Evolutionary conservation across 768 basidiomycete species (phyloP).

Genomic region (Xerocomellus intermedius): DNA sequence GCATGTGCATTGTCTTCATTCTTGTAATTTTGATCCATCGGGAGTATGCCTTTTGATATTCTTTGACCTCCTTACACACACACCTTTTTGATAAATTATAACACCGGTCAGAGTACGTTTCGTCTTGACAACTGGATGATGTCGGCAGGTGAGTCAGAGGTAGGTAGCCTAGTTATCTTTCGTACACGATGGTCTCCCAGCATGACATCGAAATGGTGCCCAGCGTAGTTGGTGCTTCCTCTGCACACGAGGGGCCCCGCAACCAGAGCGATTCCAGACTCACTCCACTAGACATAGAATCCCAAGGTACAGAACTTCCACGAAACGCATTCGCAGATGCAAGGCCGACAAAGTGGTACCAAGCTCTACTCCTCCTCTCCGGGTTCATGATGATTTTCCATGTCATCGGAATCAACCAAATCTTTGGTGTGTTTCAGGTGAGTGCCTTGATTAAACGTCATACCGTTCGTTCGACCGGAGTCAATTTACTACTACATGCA

Average conservation of each 20-base stretch:
- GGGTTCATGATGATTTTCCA: neutral
- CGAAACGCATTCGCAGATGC: neutral
- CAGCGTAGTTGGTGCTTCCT: neutral
- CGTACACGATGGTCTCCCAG: neutral
- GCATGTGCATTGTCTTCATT: neutral
- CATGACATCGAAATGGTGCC: neutral
- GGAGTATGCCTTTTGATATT: neutral
- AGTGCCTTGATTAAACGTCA: neutral
- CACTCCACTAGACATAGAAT: neutral
- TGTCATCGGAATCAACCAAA: conserved; percentile 1
- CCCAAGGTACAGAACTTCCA: neutral
- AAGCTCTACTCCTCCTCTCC: neutral
- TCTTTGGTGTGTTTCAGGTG: neutral
- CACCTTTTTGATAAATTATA: neutral
- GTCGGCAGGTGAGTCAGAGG: too few species aligned
- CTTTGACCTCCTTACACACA: too few species aligned
- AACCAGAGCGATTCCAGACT: neutral
- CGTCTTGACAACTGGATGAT: neutral
- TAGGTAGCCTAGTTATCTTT: neutral
- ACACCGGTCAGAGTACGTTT: neutral
- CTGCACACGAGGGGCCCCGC: neutral
- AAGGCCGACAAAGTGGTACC: neutral
- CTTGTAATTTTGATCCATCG: neutral
- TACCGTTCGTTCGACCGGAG: neutral
- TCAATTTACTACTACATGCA: neutral